phyloP scores from a whole-genome alignment of 805 yeast genomes.

The Pichia paraexigua region DNA sequence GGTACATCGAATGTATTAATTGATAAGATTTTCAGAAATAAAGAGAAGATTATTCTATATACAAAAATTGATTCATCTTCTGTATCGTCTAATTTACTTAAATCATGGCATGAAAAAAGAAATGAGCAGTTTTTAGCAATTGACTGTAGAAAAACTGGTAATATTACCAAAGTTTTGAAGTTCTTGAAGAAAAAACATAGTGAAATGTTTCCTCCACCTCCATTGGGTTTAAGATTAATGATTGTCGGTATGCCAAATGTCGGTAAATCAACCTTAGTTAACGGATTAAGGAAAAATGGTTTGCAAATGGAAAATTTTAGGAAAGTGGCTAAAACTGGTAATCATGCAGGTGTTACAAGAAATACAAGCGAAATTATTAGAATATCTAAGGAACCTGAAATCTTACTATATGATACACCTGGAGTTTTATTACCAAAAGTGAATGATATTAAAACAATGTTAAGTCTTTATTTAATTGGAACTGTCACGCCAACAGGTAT shows the following conservation, averaged over 20 bases:
- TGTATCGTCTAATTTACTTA: conserved; percentile 32
- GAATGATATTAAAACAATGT: conserved; percentile 57
- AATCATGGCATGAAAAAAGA: conserved; percentile 37
- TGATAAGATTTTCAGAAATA: conserved; percentile 52
- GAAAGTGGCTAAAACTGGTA: conserved; percentile 80
- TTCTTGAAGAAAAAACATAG: conserved; percentile 38
- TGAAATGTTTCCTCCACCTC: conserved; percentile 60
- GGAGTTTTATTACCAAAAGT: conserved; percentile 83
- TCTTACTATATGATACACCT: conserved; percentile 81
- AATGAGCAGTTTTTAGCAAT: conserved; percentile 40
- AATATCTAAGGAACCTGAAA: conserved; percentile 50
- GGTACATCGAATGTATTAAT: conserved; percentile 76
- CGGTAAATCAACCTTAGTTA: conserved; percentile 88
- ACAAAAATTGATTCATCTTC: conserved; percentile 64
- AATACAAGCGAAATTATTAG: conserved; percentile 68
- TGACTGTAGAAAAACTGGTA: conserved; percentile 46
- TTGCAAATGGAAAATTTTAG: conserved; percentile 24
- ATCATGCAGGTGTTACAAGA: conserved; percentile 85
- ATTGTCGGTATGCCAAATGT: conserved; percentile 95
- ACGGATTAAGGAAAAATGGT: conserved; percentile 48
- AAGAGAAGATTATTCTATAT: conserved; percentile 58
- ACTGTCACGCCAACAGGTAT: conserved; percentile 52
- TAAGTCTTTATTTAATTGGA: conserved; percentile 65
- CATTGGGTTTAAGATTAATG: conserved; percentile 69
- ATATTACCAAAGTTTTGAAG: conserved; percentile 44